Base-by-base conservation (phyloP, 2,329 filamentous ascomycete species). In the Penicillium sp. region DNA sequence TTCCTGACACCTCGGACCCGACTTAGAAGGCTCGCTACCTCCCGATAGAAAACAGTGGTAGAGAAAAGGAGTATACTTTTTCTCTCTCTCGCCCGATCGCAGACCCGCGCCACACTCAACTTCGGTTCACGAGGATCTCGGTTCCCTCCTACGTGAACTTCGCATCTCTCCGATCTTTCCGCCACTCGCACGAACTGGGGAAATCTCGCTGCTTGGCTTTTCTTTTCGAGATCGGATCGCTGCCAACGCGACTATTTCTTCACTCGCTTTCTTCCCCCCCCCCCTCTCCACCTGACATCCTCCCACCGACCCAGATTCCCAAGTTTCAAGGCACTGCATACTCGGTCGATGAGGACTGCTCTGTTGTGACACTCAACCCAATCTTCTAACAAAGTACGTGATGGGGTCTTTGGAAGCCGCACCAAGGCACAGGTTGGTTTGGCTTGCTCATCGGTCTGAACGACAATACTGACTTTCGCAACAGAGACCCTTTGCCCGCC, bases 401-500 rank as follows among this genome's bases (percentile, higher is more conserved):
- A 74, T 74, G 70, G 70, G 69, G 59, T 70, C 70, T 62, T 65
- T 72, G 61, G 70, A 72, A 65, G 64, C 67, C 54, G 66, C 63
- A 51, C 58, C 65, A 53, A 69, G 69, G 61, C 65, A 71, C 57
- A 72, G 70, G 71, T 71, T 61, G 46, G 66, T 69, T 57, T 51
- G 21, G 39, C 43, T n/a, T 51, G 45, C 38, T 48, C 24, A 18
- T 50, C 23, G 24, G 29, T 48, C 39, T 24, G 46, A 21, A 52
- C 42, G 31, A 15, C 41, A 49, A 52, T 57, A 53, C 66, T 72
- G 51, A 72, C 58, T 52, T 36, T 46, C 38, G 34, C 24, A 6
- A 54, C 55, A 77, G 75, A 62, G 71, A 74, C 58, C 70, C 71
- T 61, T 65, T 77, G 33, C 75, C 76, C 47, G 70, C 75, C 4